phyloP scores from a whole-genome alignment of 768 basidiomycete species.

The Mrakia frigida region DNA sequence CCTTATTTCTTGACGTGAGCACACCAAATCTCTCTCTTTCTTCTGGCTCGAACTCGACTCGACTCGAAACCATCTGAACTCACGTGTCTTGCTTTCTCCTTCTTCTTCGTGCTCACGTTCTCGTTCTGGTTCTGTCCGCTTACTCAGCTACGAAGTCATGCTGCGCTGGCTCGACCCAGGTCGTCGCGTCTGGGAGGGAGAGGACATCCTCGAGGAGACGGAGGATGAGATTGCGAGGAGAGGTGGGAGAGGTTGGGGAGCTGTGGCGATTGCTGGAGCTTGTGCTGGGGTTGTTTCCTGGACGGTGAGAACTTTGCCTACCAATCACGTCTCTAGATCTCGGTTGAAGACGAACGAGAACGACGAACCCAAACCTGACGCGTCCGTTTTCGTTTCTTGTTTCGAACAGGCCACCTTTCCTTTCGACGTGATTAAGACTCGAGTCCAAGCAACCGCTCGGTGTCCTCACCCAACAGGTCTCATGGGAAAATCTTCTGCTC shows the following conservation, averaged over 20 bases:
- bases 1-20: conserved; percentile 74
- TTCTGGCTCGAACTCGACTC: conserved; percentile 29
- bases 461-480: not conserved
- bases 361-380: not conserved
- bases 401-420: conserved; percentile 62
- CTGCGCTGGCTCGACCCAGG: conserved; percentile 39
- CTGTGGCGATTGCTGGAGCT: conserved; percentile 22
- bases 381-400: not conserved
- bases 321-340: not conserved
- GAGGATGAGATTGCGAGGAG: conserved; percentile 20
- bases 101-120: conserved; percentile 20
- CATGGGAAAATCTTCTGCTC: conserved; percentile 3
- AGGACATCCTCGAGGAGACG: conserved; percentile 21
- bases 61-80: too few species aligned
- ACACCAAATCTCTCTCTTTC: too few species aligned
- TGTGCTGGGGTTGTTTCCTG: conserved; percentile 24
- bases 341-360: too few species aligned
- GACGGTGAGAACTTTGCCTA: conserved; percentile 6
- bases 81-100: too few species aligned
- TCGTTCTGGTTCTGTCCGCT: not conserved
- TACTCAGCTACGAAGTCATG: conserved; percentile 43
- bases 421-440: conserved; percentile 83
- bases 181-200: not conserved
- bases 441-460: conserved; percentile 58
- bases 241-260: conserved; percentile 25